Conservation (phyloP, 441 rosid genomes). For the Eugenia klotzschiana region DNA sequence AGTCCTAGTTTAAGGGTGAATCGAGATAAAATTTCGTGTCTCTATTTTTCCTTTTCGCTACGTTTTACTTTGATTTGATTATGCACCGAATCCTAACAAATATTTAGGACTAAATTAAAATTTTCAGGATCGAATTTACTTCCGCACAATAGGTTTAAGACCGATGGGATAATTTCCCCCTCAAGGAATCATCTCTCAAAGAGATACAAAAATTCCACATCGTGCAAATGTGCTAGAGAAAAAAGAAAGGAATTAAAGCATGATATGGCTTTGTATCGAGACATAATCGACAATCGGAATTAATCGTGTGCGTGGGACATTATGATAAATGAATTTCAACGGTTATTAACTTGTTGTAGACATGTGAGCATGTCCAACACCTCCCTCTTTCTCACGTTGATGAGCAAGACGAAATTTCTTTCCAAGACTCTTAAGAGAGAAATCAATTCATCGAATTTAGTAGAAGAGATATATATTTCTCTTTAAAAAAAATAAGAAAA, state of each 20-base stretch:
- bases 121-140: fast-evolving
- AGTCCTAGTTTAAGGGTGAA: no score
- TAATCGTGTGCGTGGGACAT: background rate
- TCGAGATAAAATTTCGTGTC: no score
- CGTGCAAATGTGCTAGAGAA: background rate
- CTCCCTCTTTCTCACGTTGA: background rate
- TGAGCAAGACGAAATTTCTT: background rate
- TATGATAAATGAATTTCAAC: background rate
- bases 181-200: background rate
- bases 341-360: background rate
- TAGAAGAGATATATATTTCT: background rate
- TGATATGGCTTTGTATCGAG: background rate
- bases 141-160: background rate
- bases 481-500: background rate
- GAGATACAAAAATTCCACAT: background rate
- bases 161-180: background rate
- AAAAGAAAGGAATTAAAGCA: background rate
- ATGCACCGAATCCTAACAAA: background rate
- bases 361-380: background rate
- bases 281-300: background rate
- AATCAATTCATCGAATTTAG: background rate
- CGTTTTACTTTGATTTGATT: no score
- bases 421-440: background rate
- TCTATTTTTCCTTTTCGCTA: no score
- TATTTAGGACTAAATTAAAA: background rate